These are phyloP conservation scores for Myriosclerotinia curreyana DNA, from an alignment of 2,329 filamentous ascomycete species.

Conservation along the genomic window DNA sequence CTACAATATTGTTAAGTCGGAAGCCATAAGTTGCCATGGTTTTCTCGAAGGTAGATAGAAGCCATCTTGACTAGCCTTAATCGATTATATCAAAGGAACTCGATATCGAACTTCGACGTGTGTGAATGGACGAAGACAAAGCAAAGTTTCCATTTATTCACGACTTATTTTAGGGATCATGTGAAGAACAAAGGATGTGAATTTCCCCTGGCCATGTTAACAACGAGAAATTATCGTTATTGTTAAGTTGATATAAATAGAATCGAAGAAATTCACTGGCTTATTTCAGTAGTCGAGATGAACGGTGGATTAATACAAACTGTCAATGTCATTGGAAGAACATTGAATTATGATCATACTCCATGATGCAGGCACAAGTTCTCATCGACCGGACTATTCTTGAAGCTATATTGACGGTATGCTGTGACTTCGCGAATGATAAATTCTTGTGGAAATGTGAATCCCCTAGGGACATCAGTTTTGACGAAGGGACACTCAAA, in stretches of 20 bases:
- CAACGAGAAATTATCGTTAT: background rate
- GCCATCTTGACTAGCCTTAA: background rate
- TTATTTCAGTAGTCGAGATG: background rate
- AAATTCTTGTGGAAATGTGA: background rate
- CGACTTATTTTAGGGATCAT: slow-evolving; percentile 1
- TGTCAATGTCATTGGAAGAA: background rate
- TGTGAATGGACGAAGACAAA: slow-evolving; percentile 18
- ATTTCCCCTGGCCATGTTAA: background rate
- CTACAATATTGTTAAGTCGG: background rate
- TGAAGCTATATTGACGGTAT: background rate
- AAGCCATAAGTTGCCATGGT: background rate
- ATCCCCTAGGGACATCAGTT: background rate
- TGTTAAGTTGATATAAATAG: slow-evolving; percentile 2
- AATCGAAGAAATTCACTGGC: background rate
- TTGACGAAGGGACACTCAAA: background rate
- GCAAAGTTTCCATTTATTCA: slow-evolving; percentile 6
- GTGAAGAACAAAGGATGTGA: slow-evolving; percentile 14
- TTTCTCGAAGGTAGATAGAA: background rate
- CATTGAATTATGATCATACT: background rate
- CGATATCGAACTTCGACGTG: background rate
- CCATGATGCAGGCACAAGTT: slow-evolving; percentile 1
- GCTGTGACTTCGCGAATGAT: background rate
- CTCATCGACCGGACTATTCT: background rate
- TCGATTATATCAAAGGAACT: slow-evolving; percentile 8
- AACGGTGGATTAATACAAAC: background rate